Percentiles rank a stretch among this genome's conserved stretches.
Conservation (phyloP, 1,284 basidiomycete species). For the Cystobasidium sp. region DNA sequence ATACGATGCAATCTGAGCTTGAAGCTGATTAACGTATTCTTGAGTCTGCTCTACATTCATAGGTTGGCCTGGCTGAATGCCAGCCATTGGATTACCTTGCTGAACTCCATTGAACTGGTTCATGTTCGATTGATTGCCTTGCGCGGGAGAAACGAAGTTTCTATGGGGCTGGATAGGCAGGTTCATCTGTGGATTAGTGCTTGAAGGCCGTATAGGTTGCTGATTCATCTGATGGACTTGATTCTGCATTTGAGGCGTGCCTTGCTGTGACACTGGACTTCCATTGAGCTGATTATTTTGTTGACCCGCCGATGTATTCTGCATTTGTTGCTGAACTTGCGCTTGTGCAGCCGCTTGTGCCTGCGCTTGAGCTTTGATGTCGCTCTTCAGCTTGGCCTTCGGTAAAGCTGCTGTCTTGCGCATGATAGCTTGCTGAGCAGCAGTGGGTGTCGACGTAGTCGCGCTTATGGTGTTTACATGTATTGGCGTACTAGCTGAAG, state of each 20-base stretch:
- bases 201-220: conserved; percentile 14
- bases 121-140: conserved; percentile 16
- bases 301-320: background rate
- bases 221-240: conserved; percentile 4
- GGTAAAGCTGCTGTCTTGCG: conserved; percentile 38
- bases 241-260: conserved; percentile 25
- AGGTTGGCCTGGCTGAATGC: conserved; percentile 15
- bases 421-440: conserved; percentile 41
- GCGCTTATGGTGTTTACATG: background rate
- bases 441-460: background rate
- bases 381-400: conserved; percentile 43
- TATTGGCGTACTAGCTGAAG: conserved; percentile 28
- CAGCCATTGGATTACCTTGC: background rate
- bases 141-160: conserved; percentile 19
- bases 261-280: conserved; percentile 9
- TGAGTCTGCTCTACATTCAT: conserved; percentile 22
- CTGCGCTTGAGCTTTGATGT: conserved; percentile 31
- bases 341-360: conserved; percentile 6
- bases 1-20: conserved; percentile 17
- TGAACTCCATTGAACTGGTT: conserved; percentile 8
- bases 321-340: conserved; percentile 12
- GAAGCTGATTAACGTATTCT: conserved; percentile 22
- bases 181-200: conserved; percentile 19
- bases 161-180: conserved; percentile 18
- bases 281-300: conserved; percentile 11